Percentiles rank a stretch among this genome's conserved stretches.
These are phyloP conservation scores for Sarcocystis neurona DNA, from an alignment of 169 alveolate genomes.

Conservation along the genomic window DNA sequence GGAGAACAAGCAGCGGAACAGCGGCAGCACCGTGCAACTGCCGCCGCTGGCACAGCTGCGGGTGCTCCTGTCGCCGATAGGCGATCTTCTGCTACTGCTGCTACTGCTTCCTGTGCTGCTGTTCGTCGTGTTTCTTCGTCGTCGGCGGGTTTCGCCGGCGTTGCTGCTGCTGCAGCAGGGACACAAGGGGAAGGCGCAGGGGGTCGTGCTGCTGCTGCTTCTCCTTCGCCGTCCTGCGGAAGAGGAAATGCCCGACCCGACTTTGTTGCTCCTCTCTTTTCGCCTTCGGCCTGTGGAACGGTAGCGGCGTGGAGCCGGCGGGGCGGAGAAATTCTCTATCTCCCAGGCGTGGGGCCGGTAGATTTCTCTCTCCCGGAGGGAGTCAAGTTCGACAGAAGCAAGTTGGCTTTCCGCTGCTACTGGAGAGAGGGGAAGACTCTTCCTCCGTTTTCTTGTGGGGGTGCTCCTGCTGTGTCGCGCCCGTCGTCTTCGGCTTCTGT, in stretches of 20 bases:
- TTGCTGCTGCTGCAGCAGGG: conserved; percentile 31
- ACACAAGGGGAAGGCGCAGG: not conserved
- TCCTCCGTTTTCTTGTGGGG: too few species aligned
- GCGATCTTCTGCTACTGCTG: not conserved
- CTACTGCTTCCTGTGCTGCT: conserved; percentile 27
- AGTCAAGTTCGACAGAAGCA: conserved; percentile 60
- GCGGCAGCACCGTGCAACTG: not conserved
- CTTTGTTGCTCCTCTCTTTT: not conserved
- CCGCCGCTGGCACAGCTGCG: not conserved
- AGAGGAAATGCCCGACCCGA: not conserved
- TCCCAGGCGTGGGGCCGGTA: conserved; percentile 54
- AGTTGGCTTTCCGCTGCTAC: conserved; percentile 59
- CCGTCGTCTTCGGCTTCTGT: too few species aligned
- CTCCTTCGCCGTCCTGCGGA: not conserved
- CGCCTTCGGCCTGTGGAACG: not conserved
- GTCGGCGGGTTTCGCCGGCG: not conserved
- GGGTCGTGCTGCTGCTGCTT: not conserved
- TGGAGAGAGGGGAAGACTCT: conserved; percentile 58
- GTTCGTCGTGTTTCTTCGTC: too few species aligned
- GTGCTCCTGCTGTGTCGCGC: too few species aligned
- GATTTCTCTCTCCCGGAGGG: conserved; percentile 59
- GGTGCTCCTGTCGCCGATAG: conserved; percentile 1
- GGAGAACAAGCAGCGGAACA: not conserved
- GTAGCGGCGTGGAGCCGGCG: not conserved
- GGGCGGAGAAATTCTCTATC: conserved; percentile 44